A percentile compares a stretch with the other conserved stretches of the same genome.
These are phyloP conservation scores for Fusarium virguliforme DNA, from an alignment of 2,329 filamentous ascomycete genomes.

Conservation along the genomic window DNA sequence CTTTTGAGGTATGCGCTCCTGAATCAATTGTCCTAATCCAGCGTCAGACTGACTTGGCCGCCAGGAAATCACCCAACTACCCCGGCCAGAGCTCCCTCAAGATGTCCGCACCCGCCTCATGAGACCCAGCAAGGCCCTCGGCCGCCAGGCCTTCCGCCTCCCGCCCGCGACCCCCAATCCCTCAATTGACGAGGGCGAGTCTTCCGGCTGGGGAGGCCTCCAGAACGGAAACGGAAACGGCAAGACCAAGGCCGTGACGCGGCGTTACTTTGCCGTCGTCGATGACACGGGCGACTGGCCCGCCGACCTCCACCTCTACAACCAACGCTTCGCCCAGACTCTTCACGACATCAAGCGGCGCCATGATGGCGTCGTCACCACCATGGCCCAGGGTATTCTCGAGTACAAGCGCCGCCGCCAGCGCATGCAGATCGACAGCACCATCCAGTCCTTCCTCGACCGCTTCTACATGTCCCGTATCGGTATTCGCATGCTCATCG, in stretches of 20 bases:
- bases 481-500: conserved; percentile 98
- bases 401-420: conserved; percentile 98
- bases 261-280: conserved; percentile 88
- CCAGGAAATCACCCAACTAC: conserved; percentile 91
- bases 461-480: conserved; percentile 99
- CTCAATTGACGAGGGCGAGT: conserved; percentile 88
- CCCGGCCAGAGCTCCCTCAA: conserved; percentile 81
- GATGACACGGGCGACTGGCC: conserved; percentile 94
- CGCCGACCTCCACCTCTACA: conserved; percentile 94
- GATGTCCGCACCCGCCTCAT: conserved; percentile 87
- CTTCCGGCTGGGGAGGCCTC: conserved; percentile 71
- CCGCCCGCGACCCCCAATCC: conserved; percentile 91
- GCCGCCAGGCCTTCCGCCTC: conserved; percentile 77
- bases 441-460: conserved; percentile 97
- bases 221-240: conserved; percentile 64
- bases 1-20: conserved; percentile 83
- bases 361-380: conserved; percentile 97
- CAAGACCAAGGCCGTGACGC: conserved; percentile 66
- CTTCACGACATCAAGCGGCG: conserved; percentile 95
- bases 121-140: conserved; percentile 71
- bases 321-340: conserved; percentile 89
- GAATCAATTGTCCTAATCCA: not conserved
- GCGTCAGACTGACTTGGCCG: conserved; percentile 29
- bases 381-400: conserved; percentile 96
- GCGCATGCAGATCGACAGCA: conserved; percentile 97